These are phyloP conservation scores for Komagataella ulmi DNA, from an alignment of 805 yeast species.

Conservation along the genomic window DNA sequence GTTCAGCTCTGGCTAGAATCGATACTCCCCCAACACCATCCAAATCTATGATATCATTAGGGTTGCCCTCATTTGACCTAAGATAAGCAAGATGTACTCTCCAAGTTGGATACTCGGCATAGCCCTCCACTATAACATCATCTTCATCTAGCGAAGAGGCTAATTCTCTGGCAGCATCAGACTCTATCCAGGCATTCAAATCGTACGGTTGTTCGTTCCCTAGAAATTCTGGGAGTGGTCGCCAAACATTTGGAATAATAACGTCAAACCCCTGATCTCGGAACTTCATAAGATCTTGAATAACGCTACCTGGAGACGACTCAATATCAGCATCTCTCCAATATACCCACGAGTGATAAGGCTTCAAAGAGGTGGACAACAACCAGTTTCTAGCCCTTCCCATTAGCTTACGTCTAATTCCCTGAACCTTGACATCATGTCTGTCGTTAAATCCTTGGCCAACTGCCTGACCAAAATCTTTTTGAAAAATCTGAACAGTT, in stretches of 20 bases:
- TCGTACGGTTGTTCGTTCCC: constrained; percentile 93
- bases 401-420: constrained; percentile 73
- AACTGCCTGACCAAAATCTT: constrained; percentile 72
- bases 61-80: constrained; percentile 47
- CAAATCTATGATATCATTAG: constrained; percentile 49
- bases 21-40: constrained; percentile 89
- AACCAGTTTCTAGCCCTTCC: constrained; percentile 84
- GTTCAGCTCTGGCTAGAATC: constrained; percentile 58
- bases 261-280: constrained; percentile 43
- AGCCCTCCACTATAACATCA: constrained; percentile 82
- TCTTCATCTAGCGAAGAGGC: constrained; percentile 59
- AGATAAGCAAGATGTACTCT: constrained; percentile 70
- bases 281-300: constrained; percentile 59
- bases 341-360: constrained; percentile 83
- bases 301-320: constrained; percentile 64
- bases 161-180: constrained; percentile 57
- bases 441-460: constrained; percentile 80
- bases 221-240: constrained; percentile 87
- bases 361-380: constrained; percentile 57
- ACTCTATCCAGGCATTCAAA: constrained; percentile 92
- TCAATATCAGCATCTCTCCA: constrained; percentile 88
- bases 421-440: constrained; percentile 78
- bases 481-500: constrained; percentile 65
- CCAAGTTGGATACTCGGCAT: constrained; percentile 80
- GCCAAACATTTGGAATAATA: constrained; percentile 86